Base-by-base conservation (phyloP, 148 eudicot species). In the Talinum fruticosum region DNA sequence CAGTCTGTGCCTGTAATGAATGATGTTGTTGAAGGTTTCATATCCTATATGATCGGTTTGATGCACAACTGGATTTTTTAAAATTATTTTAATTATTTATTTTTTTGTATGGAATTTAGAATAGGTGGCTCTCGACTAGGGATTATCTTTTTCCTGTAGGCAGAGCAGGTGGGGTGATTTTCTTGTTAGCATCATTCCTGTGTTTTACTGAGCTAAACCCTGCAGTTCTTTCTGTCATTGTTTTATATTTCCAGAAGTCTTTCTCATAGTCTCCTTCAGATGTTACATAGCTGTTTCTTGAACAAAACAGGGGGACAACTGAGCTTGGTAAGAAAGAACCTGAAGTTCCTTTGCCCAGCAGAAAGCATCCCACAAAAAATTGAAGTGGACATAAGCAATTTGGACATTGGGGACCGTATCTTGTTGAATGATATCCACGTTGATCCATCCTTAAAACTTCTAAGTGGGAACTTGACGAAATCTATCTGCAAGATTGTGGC, bases 351-450 rank as follows among this genome's bases (percentile, higher is more conserved):
- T 45, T 96, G 97, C 81, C 97, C 99, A 32, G 88, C 92, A 8
- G 97, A 96, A 66, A 82, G 83, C 77, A 93, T 93, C 45, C 97
- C 97, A 78, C 86, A 81, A 66, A 93, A 91, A 79, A 91, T 96
- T 33, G 97, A 93, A 82, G 97, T 93, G 78, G 97, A 96, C 76
- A 68, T 96, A 32, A 93, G 97, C 90, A 84, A 86, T 72, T 85
- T 93, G 66, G 97, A 96, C 81, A 82, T 96, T 33, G 99, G 89
- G 69, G 97, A 90, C 62, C 85, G 72, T 64, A 79, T 96, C 45
- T 82, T 82, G 75, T 73, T 93, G 83, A 80, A 84, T 19, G 93
- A 93, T 74, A 79, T 89, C 26, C 75, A 82, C 75, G 91, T 96
- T 77, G 91, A 91, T 83, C 79, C 91, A 15, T 83, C 91, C 12